Evolutionary conservation across 2,329 filamentous ascomycete genomes (phyloP).

Genomic region (Fusarium sp.): DNA sequence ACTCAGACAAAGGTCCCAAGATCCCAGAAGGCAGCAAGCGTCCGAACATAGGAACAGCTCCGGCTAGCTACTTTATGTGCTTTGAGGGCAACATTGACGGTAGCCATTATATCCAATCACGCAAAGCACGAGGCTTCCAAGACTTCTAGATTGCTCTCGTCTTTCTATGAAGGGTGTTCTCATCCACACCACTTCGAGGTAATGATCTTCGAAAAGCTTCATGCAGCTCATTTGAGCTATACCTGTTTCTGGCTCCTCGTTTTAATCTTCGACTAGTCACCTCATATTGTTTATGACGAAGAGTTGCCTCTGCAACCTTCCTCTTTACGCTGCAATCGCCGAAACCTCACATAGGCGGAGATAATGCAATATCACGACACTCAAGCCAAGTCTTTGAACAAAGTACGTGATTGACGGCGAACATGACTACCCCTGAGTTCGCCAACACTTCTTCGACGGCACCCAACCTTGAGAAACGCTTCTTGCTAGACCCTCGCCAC

Average conservation of each 20-base stretch:
- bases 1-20: constrained; percentile 19
- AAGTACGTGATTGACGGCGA: not conserved
- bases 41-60: not conserved
- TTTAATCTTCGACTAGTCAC: not conserved
- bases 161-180: not conserved
- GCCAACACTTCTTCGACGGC: not conserved
- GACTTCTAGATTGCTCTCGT: constrained; percentile 10
- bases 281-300: not conserved
- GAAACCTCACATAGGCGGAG: not conserved
- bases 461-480: not conserved
- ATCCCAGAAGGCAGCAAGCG: not conserved
- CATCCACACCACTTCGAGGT: not conserved
- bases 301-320: constrained; percentile 5
- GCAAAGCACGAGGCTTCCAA: not conserved
- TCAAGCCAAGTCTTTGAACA: not conserved
- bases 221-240: not conserved
- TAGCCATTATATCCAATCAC: not conserved
- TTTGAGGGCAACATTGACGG: not conserved
- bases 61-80: not conserved
- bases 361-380: not conserved
- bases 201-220: not conserved
- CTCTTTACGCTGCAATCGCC: not conserved
- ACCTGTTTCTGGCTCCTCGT: not conserved
- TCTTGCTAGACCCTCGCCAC: not conserved
- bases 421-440: too few species aligned